Percentiles rank a stretch among this genome's conserved stretches.
Conservation (phyloP, 225 moss, liverwort and hornwort genomes). For the Bryum argenteum region DNA sequence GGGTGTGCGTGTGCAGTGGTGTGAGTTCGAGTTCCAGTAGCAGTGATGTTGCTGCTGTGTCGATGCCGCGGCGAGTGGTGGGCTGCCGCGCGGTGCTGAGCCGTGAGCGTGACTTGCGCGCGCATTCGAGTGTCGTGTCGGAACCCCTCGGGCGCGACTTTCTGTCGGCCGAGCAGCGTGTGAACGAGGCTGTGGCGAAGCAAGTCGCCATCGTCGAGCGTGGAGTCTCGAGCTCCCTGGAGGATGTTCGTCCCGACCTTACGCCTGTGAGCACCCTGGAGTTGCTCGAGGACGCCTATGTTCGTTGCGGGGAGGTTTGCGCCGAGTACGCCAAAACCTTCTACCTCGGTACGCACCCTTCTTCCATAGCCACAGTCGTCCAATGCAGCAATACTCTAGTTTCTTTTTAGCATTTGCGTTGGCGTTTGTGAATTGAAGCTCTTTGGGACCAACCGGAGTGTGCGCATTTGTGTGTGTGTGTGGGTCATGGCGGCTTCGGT, state of each 20-base stretch:
- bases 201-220: constrained; percentile 48
- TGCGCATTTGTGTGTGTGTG: neutral
- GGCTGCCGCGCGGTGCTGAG: constrained; percentile 26
- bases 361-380: neutral
- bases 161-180: constrained; percentile 71
- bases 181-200: constrained; percentile 71
- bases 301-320: constrained; percentile 92
- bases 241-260: constrained; percentile 29
- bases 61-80: neutral
- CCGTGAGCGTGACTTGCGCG: constrained; percentile 25
- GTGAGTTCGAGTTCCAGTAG: constrained; percentile 21
- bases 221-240: constrained; percentile 22
- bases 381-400: too few species aligned
- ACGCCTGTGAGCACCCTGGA: constrained; percentile 35
- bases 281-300: constrained; percentile 72
- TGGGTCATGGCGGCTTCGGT: neutral
- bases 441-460: neutral
- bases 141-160: constrained; percentile 30
- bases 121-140: constrained; percentile 27
- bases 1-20: too few species aligned
- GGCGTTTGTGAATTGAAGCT: neutral
- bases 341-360: constrained; percentile 60
- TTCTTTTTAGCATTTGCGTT: too few species aligned
- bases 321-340: constrained; percentile 94
- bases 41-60: too few species aligned